Evolutionary conservation across 2,329 filamentous ascomycete genomes (phyloP), one percentile per base, ranked within the genome.

Genomic region (Bipolaris gigantea): DNA sequence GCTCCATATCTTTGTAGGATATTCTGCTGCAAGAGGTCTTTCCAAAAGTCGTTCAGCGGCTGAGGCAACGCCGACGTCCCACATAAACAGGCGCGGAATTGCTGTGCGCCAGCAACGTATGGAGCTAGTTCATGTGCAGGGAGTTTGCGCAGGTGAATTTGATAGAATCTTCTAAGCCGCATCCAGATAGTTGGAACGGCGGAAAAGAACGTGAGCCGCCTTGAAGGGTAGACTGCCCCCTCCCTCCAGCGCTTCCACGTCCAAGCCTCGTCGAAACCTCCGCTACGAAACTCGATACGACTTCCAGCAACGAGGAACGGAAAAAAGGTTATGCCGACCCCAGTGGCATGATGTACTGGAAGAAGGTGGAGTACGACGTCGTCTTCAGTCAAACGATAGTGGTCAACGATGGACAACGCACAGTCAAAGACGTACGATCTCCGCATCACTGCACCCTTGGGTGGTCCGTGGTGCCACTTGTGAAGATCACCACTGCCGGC

Each of bases 41-140:
- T 73, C 80, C 80, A 82, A 59, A 81, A 82, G 35, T 81, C 74
- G n/a, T 76, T 76, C 35, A 83, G 76, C 1, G 79, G 78, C 48
- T 76, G 75, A 2, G 79, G 80, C 34, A 82, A 57, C 0, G 80
- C 80, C 3, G 76, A 79, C 0, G 80, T 82, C 0, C 77, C 77
- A 57, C 77, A 79, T 5, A 79, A 64, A 53, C 74, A 76, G 1
- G 75, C 75, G 15, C 75, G 67, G 34, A 79, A 70, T 16, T 71
- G 71, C 27, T 73, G 65, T 1, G 77, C 76, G 1, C 76, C 80
- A 10, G 71, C 68, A 25, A 78, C 66, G 63, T 81, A 83, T 36
- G 72, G 66, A 5, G 66, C 62, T 21, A 71, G 42, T 36, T 72
- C 63, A 23, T 60, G 55, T 7, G 74, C 54, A 1, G 70, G 53